Percentiles rank a stretch among this genome's conserved stretches.
These are phyloP conservation scores for Trichophyton rubrum DNA, from an alignment of 2,329 filamentous ascomycete species.

Conservation along the genomic window DNA sequence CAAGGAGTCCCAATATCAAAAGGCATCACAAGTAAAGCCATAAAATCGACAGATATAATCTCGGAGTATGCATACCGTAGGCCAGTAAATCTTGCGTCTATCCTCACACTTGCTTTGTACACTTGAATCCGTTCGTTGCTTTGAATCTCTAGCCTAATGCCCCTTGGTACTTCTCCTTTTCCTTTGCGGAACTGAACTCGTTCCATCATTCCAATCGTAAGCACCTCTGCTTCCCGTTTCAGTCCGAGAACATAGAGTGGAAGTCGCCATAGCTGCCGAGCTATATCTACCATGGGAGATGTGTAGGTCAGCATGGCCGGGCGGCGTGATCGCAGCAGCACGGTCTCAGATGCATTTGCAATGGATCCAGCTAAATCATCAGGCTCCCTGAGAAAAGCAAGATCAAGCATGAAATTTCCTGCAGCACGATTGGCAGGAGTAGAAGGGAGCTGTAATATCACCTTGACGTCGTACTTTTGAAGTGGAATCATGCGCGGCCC, in stretches of 20 bases:
- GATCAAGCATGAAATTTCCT: slow-evolving; percentile 91
- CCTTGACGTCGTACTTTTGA: slow-evolving; percentile 73
- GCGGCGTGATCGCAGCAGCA: slow-evolving; percentile 55
- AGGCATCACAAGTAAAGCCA: not conserved
- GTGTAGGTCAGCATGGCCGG: slow-evolving; percentile 70
- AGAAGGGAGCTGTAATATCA: slow-evolving; percentile 64
- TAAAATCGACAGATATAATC: not conserved
- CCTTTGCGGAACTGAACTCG: slow-evolving; percentile 51
- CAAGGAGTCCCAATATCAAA: not conserved
- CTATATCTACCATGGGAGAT: slow-evolving; percentile 53
- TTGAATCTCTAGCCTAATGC: slow-evolving; percentile 54
- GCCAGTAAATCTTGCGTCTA: slow-evolving; percentile 64
- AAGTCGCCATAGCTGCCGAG: slow-evolving; percentile 50
- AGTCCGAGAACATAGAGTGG: slow-evolving; percentile 58
- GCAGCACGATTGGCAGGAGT: slow-evolving; percentile 61
- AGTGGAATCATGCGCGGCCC: slow-evolving; percentile 48
- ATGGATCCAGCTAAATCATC: slow-evolving; percentile 19
- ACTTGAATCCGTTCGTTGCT: slow-evolving; percentile 60
- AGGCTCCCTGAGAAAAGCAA: slow-evolving; percentile 47
- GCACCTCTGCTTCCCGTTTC: slow-evolving; percentile 48
- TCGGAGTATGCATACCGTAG: slow-evolving; percentile 38
- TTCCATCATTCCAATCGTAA: slow-evolving; percentile 63
- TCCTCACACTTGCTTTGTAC: slow-evolving; percentile 54
- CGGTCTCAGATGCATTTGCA: slow-evolving; percentile 21
- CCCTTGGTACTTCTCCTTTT: slow-evolving; percentile 40